These are phyloP conservation scores for Paramecium sexaurelia DNA, from an alignment of 73 alveolate genomes.

Conservation along the genomic window DNA sequence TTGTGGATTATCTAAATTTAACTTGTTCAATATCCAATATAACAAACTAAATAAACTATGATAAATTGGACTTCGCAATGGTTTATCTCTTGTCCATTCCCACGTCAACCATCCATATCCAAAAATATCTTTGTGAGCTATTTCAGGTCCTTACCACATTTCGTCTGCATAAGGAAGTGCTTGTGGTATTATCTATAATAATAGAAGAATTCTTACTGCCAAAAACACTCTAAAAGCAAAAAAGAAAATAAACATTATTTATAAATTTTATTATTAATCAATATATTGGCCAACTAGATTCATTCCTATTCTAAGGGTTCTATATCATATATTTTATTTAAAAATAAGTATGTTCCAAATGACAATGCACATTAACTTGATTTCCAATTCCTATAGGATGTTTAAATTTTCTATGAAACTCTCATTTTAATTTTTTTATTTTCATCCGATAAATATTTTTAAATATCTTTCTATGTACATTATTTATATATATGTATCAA, in stretches of 20 bases:
- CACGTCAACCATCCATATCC: conserved; percentile 73
- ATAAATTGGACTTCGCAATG: conserved; percentile 57
- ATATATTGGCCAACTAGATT: too few species aligned
- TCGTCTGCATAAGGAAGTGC: conserved; percentile 61
- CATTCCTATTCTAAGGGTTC: too few species aligned
- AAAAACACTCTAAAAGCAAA: neutral
- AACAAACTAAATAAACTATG: conserved; percentile 46
- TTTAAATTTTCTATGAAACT: too few species aligned
- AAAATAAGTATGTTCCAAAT: too few species aligned
- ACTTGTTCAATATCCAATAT: neutral
- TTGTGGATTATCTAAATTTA: neutral
- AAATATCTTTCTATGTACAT: too few species aligned
- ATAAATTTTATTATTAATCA: neutral
- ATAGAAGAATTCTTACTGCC: neutral
- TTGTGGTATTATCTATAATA: neutral
- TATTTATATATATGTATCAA: too few species aligned
- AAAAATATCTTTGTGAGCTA: conserved; percentile 65
- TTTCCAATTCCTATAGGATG: too few species aligned
- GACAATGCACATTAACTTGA: too few species aligned
- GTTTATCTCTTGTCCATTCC: conserved; percentile 67
- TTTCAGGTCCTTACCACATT: conserved; percentile 69
- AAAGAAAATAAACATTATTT: neutral
- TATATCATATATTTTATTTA: too few species aligned
- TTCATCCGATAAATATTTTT: too few species aligned
- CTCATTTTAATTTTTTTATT: too few species aligned